Base-by-base conservation (phyloP, 2,329 filamentous ascomycete genomes). In the Ambrosiella beaveri region DNA sequence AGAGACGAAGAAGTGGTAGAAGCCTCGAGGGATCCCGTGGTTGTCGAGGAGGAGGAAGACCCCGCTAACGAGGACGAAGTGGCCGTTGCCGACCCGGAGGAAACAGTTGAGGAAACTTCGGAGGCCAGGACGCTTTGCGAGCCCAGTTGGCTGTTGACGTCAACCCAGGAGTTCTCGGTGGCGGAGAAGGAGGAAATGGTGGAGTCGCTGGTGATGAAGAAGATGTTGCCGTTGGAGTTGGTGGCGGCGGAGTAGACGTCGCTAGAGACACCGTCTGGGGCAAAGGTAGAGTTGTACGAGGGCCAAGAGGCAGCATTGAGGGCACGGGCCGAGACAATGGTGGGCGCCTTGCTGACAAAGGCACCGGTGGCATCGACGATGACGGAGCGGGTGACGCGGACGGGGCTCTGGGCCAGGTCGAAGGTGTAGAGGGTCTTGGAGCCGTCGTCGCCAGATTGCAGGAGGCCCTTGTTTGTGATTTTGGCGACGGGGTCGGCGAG, bases 351-450 rank as follows among this genome's bases (percentile, higher is more conserved):
- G 54, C 64, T 71, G 66, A 74, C 78, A 49, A 68, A 76, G 61
- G 66, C 74, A 13, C 85, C 86, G 45, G 75, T 73, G 9, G 76
- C 75, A 62, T 80, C 78, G 53, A 85, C 69, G 12, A 95, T 69
- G 15, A 88, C 77, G 38, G 84, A 80, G 58, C 85, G 81, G 38
- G 78, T 79, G 49, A 95, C 86, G 6, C 73, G 70, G 66, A 94
- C 95, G 2, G 91, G 90, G 0, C 83, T 81, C 8, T 76, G 74
- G 12, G 77, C 77, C 70, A 89, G 78, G 66, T 95, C 82, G 64
- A 93, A 95, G 9, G 82, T 81, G 64, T 89, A 81, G 15, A 97
- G 72, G 44, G 84, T 80, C 66, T 87, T 90, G 69, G 85, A 90
- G 36, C 78, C 82, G 67, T 95, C 88, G 47, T 81, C 77, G 19